Evolutionary conservation across 192 early-diverging fungal species (phyloP), one percentile per base, ranked within the genome.

Genomic region (Linnemannia exigua): DNA sequence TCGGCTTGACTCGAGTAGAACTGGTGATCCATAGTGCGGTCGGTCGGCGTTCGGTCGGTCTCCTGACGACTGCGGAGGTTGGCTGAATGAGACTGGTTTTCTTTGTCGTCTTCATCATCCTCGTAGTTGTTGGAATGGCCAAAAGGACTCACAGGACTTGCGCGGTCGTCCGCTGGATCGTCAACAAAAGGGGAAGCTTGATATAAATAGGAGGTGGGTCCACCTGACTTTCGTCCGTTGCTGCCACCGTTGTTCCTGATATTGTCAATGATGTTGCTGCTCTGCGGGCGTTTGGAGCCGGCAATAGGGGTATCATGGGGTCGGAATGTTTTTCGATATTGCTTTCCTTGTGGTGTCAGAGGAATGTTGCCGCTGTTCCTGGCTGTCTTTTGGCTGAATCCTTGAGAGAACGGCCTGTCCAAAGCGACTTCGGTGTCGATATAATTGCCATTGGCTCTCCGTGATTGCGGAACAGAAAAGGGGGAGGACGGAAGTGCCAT

Each of bases 261-360:
- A 31, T 33, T 63, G 58, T 63, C 58, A 9, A 31, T 15, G 31
- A 0, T 54, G 41, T 66, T 46, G 76, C 36, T 22, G 47, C 36
- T 78, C 48, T 36, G 50, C 1, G 50, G 41, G 16, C 48, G 28
- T 17, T 68, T 75, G n/a, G 71, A 75, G 44, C 11, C 52, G 12
- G 81, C 68, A 58, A 82, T 67, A 69, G 81, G 74, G 74, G 81
- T 82, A 77, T 77, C 75, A 68, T 72, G 70, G 15, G 81, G 70
- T 71, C 79, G 61, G 41, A 72, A 68, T 25, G 54, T 31, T 63
- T 73, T 75, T 54, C 80, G 46, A 31, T 70, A 75, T 50, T 70
- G 46, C 35, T 74, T 75, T 69, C 72, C 77, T 41, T 46, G 77
- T 15, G 77, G 77, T 11, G 77, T 79, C 16, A 51, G 70, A 28